phyloP scores from a whole-genome alignment of 495 filamentous ascomycete genomes.

The Paragyromitra xinjiangensis region DNA sequence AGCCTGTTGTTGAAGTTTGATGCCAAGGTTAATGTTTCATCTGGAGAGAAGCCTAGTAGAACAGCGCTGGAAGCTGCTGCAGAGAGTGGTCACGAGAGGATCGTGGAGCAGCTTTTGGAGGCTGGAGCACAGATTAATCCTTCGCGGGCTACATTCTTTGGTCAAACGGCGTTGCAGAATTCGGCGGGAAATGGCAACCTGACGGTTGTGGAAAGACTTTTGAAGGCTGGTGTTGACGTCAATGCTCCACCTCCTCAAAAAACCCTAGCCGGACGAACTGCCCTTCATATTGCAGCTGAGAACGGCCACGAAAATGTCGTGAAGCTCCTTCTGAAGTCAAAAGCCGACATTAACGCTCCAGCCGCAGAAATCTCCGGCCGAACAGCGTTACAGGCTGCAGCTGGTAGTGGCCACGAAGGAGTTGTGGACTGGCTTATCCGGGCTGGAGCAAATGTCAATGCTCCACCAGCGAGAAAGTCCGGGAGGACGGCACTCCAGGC shows the following conservation, averaged over 20 bases:
- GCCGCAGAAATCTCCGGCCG: neutral
- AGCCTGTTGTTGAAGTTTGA: slow-evolving; percentile 1
- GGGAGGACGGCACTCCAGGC: slow-evolving; percentile 5
- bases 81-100: neutral
- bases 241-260: neutral
- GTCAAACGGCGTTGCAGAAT: neutral
- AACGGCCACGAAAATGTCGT: slow-evolving; percentile 1
- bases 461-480: neutral
- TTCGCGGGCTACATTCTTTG: neutral
- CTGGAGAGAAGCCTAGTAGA: neutral
- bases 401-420: neutral
- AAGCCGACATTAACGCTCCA: neutral
- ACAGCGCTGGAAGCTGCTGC: slow-evolving; percentile 3
- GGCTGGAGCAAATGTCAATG: slow-evolving; percentile 7
- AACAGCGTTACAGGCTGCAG: slow-evolving; percentile 6
- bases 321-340: neutral
- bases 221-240: slow-evolving; percentile 5
- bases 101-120: neutral
- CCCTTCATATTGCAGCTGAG: neutral
- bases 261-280: neutral
- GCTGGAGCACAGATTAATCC: slow-evolving; percentile 27
- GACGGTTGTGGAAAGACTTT: neutral
- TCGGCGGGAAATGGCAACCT: slow-evolving; percentile 9
- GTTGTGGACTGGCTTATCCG: neutral
- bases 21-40: slow-evolving; percentile 37